Evolutionary conservation across 306 rosid genomes (phyloP), one percentile per base, ranked within the genome.

Genomic region (Fragaria nilgerrensis): DNA sequence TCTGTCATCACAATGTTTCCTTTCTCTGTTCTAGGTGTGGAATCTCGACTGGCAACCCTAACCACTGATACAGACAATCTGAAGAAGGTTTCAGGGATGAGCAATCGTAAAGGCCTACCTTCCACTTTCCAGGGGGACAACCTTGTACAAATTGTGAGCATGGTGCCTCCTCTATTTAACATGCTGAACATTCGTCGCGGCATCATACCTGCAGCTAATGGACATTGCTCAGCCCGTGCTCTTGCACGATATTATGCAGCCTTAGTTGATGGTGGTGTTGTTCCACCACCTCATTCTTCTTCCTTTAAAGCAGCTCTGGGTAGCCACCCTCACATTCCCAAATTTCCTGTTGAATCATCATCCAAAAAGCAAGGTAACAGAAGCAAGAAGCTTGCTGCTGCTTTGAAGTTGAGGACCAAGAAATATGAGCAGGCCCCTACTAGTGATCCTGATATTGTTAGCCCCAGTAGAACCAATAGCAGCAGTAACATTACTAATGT

Each of bases 161-260:
- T 80, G 34, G 6, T 92, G 48, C 89, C 94, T 41, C 68, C 87
- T 84, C 52, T 88, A 63, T 87, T 96, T 82, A 96, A 96, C 75
- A 84, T 87, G 82, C 88, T 92, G 41, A 80, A 91, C 48, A 85
- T 76, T 73, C 97, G 98, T 14, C 98, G 98, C 22, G 96, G 97
- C 65, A 88, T 90, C 75, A 91, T 96, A 84, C 99, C 99, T 36
- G 89, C 98, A 41, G 99, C 94, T 29, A 96, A 96, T 41, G 98
- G 98, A 58, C 99, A 96, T 76, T 72, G 90, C 87, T 89, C 99
- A 67, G 99, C 98, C 34, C 94, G 98, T 37, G 99, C 99, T 58
- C 96, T 96, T 48, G 98, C 98, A 39, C 94, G 99, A 32, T 96
- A 91, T 59, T 96, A 96, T 75, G 99, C 99, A 73, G 87, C 98